Evolutionary conservation across 1,139 yeast genomes (phyloP).

Genomic region (Saccharomycopsis hybrid): DNA sequence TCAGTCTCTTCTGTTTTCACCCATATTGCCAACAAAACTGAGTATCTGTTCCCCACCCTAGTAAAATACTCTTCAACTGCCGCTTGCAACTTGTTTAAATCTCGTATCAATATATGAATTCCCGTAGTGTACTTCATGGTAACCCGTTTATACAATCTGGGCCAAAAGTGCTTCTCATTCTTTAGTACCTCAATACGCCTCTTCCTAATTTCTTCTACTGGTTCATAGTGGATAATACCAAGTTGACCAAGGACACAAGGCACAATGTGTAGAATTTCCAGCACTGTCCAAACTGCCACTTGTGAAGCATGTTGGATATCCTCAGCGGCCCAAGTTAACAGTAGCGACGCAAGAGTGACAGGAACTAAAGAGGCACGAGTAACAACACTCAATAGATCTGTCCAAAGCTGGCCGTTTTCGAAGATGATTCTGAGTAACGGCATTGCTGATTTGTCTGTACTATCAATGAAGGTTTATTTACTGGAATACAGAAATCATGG

Average conservation of each 20-base stretch:
- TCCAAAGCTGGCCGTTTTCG: constrained; percentile 9
- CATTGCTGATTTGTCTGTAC: constrained; percentile 4
- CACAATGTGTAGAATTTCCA: constrained; percentile 16
- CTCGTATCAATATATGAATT: constrained; percentile 8
- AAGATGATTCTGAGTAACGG: constrained; percentile 18
- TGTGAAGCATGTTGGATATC: constrained; percentile 2
- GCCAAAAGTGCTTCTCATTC: not conserved
- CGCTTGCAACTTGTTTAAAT: not conserved
- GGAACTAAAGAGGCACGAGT: constrained; percentile 10
- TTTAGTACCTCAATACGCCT: not conserved
- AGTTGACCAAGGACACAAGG: constrained; percentile 21
- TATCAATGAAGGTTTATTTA: too few relatives aligned
- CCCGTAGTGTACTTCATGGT: constrained; percentile 13
- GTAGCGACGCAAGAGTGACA: constrained; percentile 4
- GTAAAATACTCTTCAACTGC: not conserved
- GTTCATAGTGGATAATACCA: constrained; percentile 14
- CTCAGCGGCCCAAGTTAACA: constrained; percentile 8
- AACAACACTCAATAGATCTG: not conserved
- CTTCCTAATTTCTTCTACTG: constrained; percentile 8
- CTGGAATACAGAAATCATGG: too few relatives aligned
- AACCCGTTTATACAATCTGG: constrained; percentile 5
- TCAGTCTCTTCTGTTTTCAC: constrained; percentile 3
- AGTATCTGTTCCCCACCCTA: constrained; percentile 5
- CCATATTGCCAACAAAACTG: constrained; percentile 12
- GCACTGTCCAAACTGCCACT: not conserved